A percentile compares a stretch with the other conserved stretches of the same genome.
phyloP scores from a whole-genome alignment of 305 asterid genomes.

The Ilex paraguariensis region DNA sequence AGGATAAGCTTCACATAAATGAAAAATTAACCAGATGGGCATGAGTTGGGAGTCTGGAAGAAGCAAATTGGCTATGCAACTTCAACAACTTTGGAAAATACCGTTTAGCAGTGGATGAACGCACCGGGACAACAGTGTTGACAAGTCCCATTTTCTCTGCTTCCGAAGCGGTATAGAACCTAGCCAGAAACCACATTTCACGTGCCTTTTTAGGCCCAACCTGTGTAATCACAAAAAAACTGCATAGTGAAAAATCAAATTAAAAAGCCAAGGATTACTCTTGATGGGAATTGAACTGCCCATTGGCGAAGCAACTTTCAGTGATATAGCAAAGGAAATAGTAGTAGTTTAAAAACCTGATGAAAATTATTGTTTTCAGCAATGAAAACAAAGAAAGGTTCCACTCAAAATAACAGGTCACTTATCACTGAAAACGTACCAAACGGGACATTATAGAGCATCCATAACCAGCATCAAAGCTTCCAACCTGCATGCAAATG shows the following conservation, averaged over 20 bases:
- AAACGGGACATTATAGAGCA: slow-evolving; percentile 84
- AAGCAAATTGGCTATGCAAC: too few relatives aligned
- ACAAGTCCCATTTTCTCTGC: slow-evolving; percentile 97
- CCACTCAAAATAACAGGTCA: slow-evolving; percentile 3
- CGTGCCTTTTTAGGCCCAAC: slow-evolving; percentile 91
- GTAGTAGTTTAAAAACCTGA: too few relatives aligned
- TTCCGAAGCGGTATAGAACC: slow-evolving; percentile 75
- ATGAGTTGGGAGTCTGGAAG: too few relatives aligned
- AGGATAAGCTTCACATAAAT: too few relatives aligned
- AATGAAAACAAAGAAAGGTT: neutral
- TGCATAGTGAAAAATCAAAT: too few relatives aligned
- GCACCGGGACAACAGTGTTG: slow-evolving; percentile 83
- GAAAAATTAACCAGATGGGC: too few relatives aligned
- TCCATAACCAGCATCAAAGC: slow-evolving; percentile 97
- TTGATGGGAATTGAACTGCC: too few relatives aligned
- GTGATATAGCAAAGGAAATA: too few relatives aligned
- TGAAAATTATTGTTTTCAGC: too few relatives aligned
- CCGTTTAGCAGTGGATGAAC: slow-evolving; percentile 12
- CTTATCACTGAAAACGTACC: slow-evolving; percentile 32
- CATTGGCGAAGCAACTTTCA: too few relatives aligned
- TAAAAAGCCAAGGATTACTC: too few relatives aligned
- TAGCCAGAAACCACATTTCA: slow-evolving; percentile 86
- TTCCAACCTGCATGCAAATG: slow-evolving; percentile 60
- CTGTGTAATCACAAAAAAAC: slow-evolving; percentile 23
- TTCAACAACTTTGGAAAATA: too few relatives aligned